These are phyloP conservation scores for Hyaloscypha hepaticicola DNA, from an alignment of 495 filamentous ascomycete species.

Conservation along the genomic window DNA sequence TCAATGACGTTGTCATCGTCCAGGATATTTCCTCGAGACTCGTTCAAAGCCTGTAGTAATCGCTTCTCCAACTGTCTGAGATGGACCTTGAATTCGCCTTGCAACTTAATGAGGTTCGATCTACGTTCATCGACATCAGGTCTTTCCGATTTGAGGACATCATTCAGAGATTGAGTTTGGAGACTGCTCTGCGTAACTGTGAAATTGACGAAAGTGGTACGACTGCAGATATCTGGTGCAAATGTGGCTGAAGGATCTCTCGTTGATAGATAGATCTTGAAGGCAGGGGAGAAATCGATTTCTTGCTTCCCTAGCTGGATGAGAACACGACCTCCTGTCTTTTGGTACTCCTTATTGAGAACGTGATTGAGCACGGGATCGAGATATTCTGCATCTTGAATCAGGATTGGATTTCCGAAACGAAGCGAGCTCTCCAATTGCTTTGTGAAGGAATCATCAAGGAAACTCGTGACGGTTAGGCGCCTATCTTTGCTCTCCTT, in stretches of 20 bases:
- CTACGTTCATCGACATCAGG: conserved; percentile 97
- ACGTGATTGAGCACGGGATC: conserved; percentile 98
- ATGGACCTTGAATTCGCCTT: conserved; percentile 98
- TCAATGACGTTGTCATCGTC: conserved; percentile 98
- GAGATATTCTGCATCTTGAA: conserved; percentile 96
- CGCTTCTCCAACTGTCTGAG: conserved; percentile 95
- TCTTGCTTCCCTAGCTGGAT: conserved; percentile 98
- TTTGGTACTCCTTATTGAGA: conserved; percentile 99
- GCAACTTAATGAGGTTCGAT: conserved; percentile 95
- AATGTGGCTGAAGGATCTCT: conserved; percentile 95
- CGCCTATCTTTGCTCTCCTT: conserved; percentile 90
- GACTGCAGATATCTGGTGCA: conserved; percentile 96
- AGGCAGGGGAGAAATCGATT: conserved; percentile 97
- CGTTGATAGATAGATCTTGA: conserved; percentile 93
- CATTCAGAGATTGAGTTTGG: conserved; percentile 94
- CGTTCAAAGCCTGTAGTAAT: conserved; percentile 90
- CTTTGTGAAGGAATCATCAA: conserved; percentile 97
- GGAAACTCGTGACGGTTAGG: conserved; percentile 95
- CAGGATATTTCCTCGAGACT: conserved; percentile 95
- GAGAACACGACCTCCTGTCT: conserved; percentile 96
- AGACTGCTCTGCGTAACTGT: conserved; percentile 98
- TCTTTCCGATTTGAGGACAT: conserved; percentile 93
- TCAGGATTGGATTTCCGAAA: conserved; percentile 97
- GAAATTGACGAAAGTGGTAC: conserved; percentile 99
- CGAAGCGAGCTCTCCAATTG: conserved; percentile 93